phyloP scores from a whole-genome alignment of 306 rosid species.

The Acacia acuminata region DNA sequence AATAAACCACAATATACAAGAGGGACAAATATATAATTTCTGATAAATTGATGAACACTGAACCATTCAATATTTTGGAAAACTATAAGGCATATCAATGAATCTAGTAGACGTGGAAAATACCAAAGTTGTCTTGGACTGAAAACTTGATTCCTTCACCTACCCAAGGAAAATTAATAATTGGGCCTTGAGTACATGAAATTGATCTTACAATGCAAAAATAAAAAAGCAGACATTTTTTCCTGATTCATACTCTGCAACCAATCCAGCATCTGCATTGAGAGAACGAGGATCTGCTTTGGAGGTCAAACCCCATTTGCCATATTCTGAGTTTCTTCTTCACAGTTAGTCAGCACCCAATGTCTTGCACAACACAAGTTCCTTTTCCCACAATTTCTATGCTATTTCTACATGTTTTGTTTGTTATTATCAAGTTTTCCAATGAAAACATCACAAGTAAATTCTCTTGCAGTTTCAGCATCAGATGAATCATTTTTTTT shows the following conservation, averaged over 20 bases:
- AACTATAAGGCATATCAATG: not conserved
- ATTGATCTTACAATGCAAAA: conserved; percentile 12
- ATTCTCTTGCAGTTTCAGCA: not conserved
- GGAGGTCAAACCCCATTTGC: not conserved
- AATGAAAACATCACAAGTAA: not conserved
- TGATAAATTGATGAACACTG: not conserved
- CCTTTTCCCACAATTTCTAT: not conserved
- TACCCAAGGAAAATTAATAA: not conserved
- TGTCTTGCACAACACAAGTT: not conserved
- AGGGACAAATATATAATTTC: not conserved
- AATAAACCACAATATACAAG: not conserved
- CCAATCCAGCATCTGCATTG: conserved; percentile 8
- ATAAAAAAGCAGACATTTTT: conserved; percentile 1
- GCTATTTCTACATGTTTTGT: not conserved
- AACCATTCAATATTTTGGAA: not conserved
- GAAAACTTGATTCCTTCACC: not conserved
- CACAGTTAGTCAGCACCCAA: not conserved
- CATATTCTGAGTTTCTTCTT: conserved; percentile 19
- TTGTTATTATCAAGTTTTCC: not conserved
- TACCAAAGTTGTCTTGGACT: not conserved
- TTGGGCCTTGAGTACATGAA: not conserved
- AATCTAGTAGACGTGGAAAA: not conserved
- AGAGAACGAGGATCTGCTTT: not conserved
- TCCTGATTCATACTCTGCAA: conserved; percentile 8
- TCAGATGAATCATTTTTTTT: not conserved